phyloP scores from a whole-genome alignment of 2,329 filamentous ascomycete species.

The Arthrobotrys sphaeroides region DNA sequence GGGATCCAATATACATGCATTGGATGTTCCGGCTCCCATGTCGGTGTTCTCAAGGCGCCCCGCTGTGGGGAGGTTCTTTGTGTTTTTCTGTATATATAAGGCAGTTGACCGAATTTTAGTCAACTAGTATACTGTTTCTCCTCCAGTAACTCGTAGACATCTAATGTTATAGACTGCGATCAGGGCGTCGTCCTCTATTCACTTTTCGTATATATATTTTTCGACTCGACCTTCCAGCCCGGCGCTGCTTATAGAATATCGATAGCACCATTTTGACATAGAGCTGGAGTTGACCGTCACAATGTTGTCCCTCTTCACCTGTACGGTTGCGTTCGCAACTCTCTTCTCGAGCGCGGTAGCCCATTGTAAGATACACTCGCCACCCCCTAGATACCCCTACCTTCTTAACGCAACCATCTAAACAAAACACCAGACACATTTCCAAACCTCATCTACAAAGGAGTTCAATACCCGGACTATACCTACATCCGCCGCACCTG shows the following conservation, averaged over 20 bases:
- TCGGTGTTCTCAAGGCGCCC: neutral
- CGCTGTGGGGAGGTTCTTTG: neutral
- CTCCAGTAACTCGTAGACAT: too few relatives aligned
- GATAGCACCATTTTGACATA: neutral
- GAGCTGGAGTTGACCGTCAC: neutral
- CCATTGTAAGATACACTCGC: conserved; percentile 28
- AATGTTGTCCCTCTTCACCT: neutral
- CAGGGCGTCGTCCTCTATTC: too few relatives aligned
- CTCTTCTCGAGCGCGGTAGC: conserved; percentile 33
- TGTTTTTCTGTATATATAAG: too few relatives aligned
- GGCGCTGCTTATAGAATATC: neutral
- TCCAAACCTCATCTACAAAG: conserved; percentile 63
- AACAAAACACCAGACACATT: conserved; percentile 56
- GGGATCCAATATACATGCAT: too few relatives aligned
- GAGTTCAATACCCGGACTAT: conserved; percentile 62
- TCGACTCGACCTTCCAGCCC: neutral
- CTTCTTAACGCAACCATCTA: neutral
- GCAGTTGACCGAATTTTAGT: too few relatives aligned
- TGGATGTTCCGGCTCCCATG: too few relatives aligned
- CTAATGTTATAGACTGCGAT: too few relatives aligned
- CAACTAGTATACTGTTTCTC: too few relatives aligned
- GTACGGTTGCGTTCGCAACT: conserved; percentile 39
- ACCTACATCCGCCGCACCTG: conserved; percentile 63
- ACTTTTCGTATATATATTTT: neutral
- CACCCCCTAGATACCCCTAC: neutral